These are phyloP conservation scores for Silene noctiflora DNA, from an alignment of 179 eudicot genomes.

Conservation along the genomic window DNA sequence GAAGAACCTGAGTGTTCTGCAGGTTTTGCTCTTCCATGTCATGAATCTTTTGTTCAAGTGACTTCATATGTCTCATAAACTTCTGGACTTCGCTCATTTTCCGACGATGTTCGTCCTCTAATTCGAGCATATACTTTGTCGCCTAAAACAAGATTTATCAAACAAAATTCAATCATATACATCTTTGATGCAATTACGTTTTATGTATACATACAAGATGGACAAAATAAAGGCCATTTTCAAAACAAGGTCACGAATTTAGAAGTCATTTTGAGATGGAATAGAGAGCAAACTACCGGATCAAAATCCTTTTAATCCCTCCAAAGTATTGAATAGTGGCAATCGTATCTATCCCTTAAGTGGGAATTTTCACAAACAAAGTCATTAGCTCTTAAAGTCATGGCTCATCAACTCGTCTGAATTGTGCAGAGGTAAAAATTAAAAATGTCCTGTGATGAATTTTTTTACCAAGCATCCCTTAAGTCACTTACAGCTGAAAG, in stretches of 20 bases:
- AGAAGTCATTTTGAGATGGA: not conserved
- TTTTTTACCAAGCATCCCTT: not conserved
- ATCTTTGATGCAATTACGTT: too few species aligned
- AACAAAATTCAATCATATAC: not conserved
- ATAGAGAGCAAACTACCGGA: not conserved
- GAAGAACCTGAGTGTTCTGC: constrained; percentile 67
- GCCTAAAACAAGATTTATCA: constrained; percentile 47
- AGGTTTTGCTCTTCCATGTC: constrained; percentile 60
- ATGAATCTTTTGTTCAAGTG: constrained; percentile 54
- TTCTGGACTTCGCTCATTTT: constrained; percentile 38
- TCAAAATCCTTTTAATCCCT: not conserved
- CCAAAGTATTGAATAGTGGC: not conserved
- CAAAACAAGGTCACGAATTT: constrained; percentile 2
- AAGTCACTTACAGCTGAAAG: constrained; percentile 50
- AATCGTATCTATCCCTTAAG: not conserved
- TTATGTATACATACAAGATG: constrained; percentile 1
- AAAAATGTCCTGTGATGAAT: not conserved
- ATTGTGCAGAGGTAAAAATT: not conserved
- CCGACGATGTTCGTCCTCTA: constrained; percentile 54
- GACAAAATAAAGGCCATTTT: not conserved
- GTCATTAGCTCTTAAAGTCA: not conserved
- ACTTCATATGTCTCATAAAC: constrained; percentile 39
- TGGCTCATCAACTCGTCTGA: not conserved
- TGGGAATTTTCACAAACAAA: constrained; percentile 6
- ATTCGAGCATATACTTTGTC: constrained; percentile 51